Evolutionary conservation across 176 grass and related monocot genomes (phyloP), one percentile per base, ranked within the genome.

Genomic region (Hyparrhenia diplandra): DNA sequence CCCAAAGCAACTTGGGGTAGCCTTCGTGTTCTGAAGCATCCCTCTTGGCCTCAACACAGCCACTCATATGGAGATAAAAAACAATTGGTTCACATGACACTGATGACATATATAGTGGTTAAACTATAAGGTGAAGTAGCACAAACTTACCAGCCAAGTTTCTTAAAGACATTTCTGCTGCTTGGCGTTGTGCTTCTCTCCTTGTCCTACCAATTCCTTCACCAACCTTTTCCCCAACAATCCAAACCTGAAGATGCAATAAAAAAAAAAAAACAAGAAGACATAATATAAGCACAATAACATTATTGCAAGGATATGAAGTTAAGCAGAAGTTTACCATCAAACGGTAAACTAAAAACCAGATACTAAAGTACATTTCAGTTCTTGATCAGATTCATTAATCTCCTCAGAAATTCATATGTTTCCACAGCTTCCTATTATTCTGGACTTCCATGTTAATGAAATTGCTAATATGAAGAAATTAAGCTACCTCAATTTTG

Each of bases 181-280:
- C 92, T 83, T 88, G 81, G 41, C 73, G 80, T 14, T 83, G 88
- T 32, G 96, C 96, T 89, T 95, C 88, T 82, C 86, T 99, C 86
- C 96, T 99, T 64, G 96, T 93, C 87, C 83, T 91, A 80, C 92
- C 92, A 85, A 91, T 84, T 67, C 88, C 96, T 89, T 91, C 90
- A 82, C 92, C 92, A 18, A 99, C 36, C 74, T 91, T 95, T 80
- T 93, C 96, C 86, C 96, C 96, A 72, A 93, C 89, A 85, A 99
- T 87, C 88, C 90, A 99, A 85, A 99, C 85, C 96, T 99, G 79
- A 29, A 55, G 58, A 64, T 9, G 67, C 79, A 13, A 71, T 13
- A 84, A 41, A 57, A 8, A 9, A 43, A 71, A 34, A 45, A 61
- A 80, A n/a, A 23, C 5, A 72, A 45, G 13, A 24, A 79, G 45